Conservation (phyloP, 176 grass and related monocot genomes). For the Saccharum spontaneum region DNA sequence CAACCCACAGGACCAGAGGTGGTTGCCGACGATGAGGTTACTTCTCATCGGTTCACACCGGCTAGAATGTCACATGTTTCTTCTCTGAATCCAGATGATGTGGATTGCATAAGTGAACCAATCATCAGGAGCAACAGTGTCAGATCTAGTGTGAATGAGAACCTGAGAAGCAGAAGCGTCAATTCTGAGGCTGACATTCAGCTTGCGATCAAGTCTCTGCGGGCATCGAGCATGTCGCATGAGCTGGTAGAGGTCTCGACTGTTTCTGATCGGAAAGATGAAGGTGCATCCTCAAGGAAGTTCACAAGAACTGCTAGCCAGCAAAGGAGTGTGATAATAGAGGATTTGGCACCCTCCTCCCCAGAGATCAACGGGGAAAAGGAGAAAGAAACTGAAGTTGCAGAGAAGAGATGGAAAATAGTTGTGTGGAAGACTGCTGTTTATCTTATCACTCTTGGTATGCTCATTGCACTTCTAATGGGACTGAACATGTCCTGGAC, state of each 20-base stretch:
- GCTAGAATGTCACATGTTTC: conserved; percentile 86
- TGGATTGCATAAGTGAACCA: conserved; percentile 52
- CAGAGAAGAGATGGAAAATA: conserved; percentile 53
- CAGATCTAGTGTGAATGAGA: conserved; percentile 13
- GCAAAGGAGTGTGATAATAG: conserved; percentile 50
- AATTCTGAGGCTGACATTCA: conserved; percentile 56
- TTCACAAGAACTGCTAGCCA: conserved; percentile 53
- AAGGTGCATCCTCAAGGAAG: conserved; percentile 41
- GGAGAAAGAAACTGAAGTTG: conserved; percentile 49
- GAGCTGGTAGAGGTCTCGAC: conserved; percentile 55
- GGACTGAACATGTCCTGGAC: conserved; percentile 95
- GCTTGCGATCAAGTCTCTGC: conserved; percentile 49
- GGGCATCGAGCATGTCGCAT: conserved; percentile 51
- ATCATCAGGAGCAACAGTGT: conserved; percentile 50
- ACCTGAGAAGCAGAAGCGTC: conserved; percentile 53
- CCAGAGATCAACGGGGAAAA: conserved; percentile 27
- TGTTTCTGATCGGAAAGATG: conserved; percentile 27
- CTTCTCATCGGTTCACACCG: conserved; percentile 80
- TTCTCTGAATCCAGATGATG: conserved; percentile 51
- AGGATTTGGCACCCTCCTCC: conserved; percentile 46
- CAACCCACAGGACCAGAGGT: conserved; percentile 29
- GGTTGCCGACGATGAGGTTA: conserved; percentile 55
- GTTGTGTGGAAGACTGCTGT: conserved; percentile 74
- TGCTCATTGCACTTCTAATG: conserved; percentile 80
- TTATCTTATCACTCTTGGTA: conserved; percentile 82